Evolutionary conservation across 2,329 filamentous ascomycete species (phyloP).

Genomic region (Apiospora sp.): DNA sequence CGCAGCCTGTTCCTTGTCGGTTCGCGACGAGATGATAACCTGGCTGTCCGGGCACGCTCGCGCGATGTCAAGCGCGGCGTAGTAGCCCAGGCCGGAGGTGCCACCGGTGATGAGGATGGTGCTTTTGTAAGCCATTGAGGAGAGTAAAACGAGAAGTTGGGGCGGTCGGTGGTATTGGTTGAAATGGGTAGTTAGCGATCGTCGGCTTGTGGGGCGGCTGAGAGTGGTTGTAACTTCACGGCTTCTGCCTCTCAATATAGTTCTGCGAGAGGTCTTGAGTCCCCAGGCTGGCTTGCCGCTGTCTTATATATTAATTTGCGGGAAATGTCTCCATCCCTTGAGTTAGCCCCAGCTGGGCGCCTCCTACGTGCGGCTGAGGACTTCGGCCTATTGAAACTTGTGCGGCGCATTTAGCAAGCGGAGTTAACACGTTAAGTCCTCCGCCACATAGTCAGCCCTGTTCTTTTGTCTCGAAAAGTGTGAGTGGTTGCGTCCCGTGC

Average conservation of each 20-base stretch:
- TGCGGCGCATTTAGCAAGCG: background rate
- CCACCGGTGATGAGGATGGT: slow-evolving; percentile 55
- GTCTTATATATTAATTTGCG: background rate
- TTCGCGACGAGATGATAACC: slow-evolving; percentile 53
- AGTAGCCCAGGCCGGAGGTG: slow-evolving; percentile 52
- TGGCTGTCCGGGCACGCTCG: slow-evolving; percentile 48
- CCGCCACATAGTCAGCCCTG: background rate
- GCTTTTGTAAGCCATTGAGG: slow-evolving; percentile 15
- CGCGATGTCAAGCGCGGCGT: slow-evolving; percentile 50
- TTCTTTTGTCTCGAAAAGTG: background rate
- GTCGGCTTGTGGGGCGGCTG: background rate
- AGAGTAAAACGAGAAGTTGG: background rate
- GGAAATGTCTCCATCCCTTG: no score
- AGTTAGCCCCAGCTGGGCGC: background rate
- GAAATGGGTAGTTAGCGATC: background rate
- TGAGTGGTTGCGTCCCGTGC: background rate
- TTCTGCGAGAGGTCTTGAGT: rapidly evolving
- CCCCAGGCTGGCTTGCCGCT: no score
- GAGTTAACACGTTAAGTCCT: background rate
- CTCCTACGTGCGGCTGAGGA: no score
- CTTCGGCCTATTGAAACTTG: background rate
- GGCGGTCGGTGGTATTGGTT: background rate
- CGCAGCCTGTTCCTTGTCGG: slow-evolving; percentile 50
- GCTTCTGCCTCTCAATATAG: no score
- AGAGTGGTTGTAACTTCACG: no score